A percentile compares a stretch with the other conserved stretches of the same genome.
Conservation (phyloP, 345 rosid genomes). For the Citrus inodora region DNA sequence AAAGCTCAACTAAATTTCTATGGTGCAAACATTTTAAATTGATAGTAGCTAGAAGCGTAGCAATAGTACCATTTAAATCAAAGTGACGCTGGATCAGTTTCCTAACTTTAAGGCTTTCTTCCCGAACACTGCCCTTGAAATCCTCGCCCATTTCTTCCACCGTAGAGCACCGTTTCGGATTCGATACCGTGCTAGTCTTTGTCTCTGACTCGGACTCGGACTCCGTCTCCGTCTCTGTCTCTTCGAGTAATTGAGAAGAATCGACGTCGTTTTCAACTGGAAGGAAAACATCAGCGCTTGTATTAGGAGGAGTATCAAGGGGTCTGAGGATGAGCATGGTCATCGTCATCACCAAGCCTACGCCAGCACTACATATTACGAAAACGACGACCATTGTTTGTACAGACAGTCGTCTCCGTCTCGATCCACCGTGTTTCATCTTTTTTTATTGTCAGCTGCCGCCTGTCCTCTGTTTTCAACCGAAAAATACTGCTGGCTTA, state of each 20-base stretch:
- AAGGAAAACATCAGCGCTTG: conserved; percentile 9
- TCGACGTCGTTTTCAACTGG: neutral
- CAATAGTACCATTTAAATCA: conserved; percentile 42
- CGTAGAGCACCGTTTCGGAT: conserved; percentile 59
- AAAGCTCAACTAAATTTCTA: neutral
- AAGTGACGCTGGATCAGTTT: conserved; percentile 59
- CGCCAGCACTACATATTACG: conserved; percentile 30
- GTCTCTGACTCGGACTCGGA: neutral
- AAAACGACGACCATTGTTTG: conserved; percentile 35
- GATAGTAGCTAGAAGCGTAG: neutral
- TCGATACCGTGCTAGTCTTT: neutral
- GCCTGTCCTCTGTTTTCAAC: neutral
- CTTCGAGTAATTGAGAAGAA: neutral
- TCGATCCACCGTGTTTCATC: conserved; percentile 26
- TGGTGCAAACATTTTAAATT: neutral
- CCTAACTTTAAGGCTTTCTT: conserved; percentile 69
- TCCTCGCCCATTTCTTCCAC: conserved; percentile 92
- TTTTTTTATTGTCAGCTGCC: neutral
- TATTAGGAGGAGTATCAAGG: conserved; percentile 42
- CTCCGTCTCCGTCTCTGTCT: neutral
- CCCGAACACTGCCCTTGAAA: conserved; percentile 48
- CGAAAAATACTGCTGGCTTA: neutral
- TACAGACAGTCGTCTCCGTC: conserved; percentile 45
- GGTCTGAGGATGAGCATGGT: conserved; percentile 43
- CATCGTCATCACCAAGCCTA: conserved; percentile 38